phyloP scores from a whole-genome alignment of 306 rosid genomes.

The Sphenostylis stenocarpa region DNA sequence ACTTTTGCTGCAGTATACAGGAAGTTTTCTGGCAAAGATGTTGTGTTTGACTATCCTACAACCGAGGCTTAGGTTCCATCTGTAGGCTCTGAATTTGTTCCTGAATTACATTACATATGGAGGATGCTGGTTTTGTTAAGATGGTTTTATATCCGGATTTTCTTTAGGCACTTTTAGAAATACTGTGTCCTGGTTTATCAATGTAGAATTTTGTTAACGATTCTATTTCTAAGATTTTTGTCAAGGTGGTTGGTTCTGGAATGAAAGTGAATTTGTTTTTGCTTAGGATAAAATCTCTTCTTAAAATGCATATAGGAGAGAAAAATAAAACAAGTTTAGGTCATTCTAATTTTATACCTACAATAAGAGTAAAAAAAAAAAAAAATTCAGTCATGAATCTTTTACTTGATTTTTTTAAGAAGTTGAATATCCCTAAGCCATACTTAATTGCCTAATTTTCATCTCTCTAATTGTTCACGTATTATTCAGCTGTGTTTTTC shows the following conservation, averaged over 20 bases:
- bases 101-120: conserved; percentile 18
- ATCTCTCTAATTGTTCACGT: no score
- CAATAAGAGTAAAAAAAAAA: no score
- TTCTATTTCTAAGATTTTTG: background rate
- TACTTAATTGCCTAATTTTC: no score
- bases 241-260: background rate
- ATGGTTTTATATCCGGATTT: conserved; percentile 19
- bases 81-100: conserved; percentile 13
- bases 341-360: no score
- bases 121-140: conserved; percentile 38
- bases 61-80: conserved; percentile 60
- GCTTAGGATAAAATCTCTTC: no score
- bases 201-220: conserved; percentile 26
- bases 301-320: no score
- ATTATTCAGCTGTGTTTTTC: no score
- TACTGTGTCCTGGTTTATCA: background rate
- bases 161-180: background rate
- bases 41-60: conserved; percentile 75
- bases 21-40: conserved; percentile 88
- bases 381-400: no score
- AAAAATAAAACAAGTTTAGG: no score
- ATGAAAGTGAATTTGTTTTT: background rate
- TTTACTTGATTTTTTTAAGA: no score
- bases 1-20: conserved; percentile 79
- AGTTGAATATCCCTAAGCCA: no score